Base-by-base conservation (phyloP, 1,284 basidiomycete genomes). In the Tylopilus sp. region DNA sequence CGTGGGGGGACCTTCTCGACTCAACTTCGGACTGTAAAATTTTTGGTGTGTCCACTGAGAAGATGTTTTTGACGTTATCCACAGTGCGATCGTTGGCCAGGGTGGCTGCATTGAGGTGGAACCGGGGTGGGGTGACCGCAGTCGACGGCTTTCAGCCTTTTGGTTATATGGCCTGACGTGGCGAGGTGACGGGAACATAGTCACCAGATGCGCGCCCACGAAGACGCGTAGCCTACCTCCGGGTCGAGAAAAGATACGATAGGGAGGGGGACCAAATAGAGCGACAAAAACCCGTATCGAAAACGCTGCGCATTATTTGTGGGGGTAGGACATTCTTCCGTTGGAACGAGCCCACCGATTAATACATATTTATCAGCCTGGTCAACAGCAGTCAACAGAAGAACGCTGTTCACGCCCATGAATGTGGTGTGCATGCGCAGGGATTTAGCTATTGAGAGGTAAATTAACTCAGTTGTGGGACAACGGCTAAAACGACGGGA, bases 361-460 rank as follows among this genome's bases (percentile, higher is more conserved):
- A 59, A 44, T 54, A 55, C 47, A 44, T 54, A 51, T 61, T 56
- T 55, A 55, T 50, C 57, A 40, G 30, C 40, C 25, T 36, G 42
- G 34, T 58, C 56, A 57, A 61, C 55, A 60, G 57, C 36, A 40
- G 39, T 46, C 50, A 61, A 52, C 41, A 49, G 39, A 51, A 54
- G 47, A 44, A 44, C 43, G 45, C 39, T 29, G 43, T 58, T 56
- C 58, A 46, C 40, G 49, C 47, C 44, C 7, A 46, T 34, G 56
- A 47, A 41, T 26, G 40, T 18, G 41, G 29, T 41, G 33, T 16
- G 37, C 55, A 49, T 35, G 39, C 45, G 12, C 29, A 31, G 37
- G 39, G 41, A 46, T 44, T 47, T 63, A 37, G 41, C 62, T 59
- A 65, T 59, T 59, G 61, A 38, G 16, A 49, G 64, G 53, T 59